Evolutionary conservation across 139 green algal genomes (phyloP).

Genomic region (Coelastrella sp.): DNA sequence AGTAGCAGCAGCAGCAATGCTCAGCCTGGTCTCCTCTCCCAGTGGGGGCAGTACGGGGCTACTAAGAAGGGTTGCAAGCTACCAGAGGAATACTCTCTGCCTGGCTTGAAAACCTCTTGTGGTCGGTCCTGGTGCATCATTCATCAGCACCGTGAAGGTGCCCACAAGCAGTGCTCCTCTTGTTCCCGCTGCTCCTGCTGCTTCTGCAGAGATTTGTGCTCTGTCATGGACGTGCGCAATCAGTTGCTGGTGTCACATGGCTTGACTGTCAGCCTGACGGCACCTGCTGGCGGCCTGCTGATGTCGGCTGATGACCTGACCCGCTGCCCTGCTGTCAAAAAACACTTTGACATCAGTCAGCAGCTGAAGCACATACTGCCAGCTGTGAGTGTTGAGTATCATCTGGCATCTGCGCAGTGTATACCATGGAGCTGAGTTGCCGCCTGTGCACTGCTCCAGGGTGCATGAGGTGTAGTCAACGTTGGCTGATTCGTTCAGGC

Average conservation of each 20-base stretch:
- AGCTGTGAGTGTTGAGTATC: background rate
- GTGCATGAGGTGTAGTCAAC: no score
- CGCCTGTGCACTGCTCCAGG: no score
- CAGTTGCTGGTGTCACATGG: constrained; percentile 16
- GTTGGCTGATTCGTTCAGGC: no score
- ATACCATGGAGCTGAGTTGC: no score
- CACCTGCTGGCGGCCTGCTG: background rate
- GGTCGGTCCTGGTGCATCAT: no score
- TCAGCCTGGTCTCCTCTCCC: background rate
- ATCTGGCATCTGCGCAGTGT: no score
- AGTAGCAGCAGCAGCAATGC: background rate
- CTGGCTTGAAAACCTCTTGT: no score
- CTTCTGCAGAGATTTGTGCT: background rate
- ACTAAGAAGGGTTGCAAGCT: no score
- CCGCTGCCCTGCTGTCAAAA: background rate
- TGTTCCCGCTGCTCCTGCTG: background rate
- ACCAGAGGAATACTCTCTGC: no score
- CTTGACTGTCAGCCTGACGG: background rate
- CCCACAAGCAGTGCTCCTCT: background rate
- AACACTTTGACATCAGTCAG: background rate
- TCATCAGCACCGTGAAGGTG: background rate
- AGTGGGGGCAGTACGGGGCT: no score
- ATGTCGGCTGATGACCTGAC: background rate
- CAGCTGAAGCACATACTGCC: background rate
- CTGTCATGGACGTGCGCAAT: background rate